These are phyloP conservation scores for Aspergillus luchuensis DNA, from an alignment of 2,329 filamentous ascomycete genomes.

Conservation along the genomic window DNA sequence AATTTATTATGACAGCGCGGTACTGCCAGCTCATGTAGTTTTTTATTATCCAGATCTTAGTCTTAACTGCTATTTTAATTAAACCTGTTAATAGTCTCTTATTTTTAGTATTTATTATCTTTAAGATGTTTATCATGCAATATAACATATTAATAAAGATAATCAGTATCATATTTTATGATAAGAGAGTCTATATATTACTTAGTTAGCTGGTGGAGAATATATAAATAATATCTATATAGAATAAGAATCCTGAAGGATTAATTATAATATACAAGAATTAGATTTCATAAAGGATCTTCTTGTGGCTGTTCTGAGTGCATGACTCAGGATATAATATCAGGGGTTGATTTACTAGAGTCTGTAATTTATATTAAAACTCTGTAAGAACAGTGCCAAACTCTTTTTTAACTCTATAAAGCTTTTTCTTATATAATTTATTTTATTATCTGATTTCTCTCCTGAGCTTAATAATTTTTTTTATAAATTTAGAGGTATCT, in stretches of 20 bases:
- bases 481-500: constrained; percentile 12
- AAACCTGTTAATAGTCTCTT: constrained; percentile 14
- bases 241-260: constrained; percentile 16
- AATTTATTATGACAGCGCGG: too few relatives aligned
- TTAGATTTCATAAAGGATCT: background rate
- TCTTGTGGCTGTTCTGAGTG: constrained; percentile 19
- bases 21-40: too few relatives aligned
- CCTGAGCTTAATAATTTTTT: constrained; percentile 25
- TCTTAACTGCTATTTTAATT: constrained; percentile 16
- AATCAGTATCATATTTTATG: constrained; percentile 19
- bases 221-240: constrained; percentile 23
- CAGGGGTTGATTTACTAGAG: constrained; percentile 14
- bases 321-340: constrained; percentile 18
- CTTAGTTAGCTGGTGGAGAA: constrained; percentile 20
- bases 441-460: constrained; percentile 25
- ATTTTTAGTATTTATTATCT: constrained; percentile 9
- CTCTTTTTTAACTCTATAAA: constrained; percentile 24
- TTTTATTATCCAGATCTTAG: constrained; percentile 19
- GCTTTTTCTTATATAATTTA: constrained; percentile 23
- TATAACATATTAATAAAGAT: constrained; percentile 18
- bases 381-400: constrained; percentile 22
- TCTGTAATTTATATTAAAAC: constrained; percentile 20
- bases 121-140: background rate
- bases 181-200: constrained; percentile 24
- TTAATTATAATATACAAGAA: too few relatives aligned